Evolutionary conservation across 108 stramenopile species (phyloP).

Genomic region (Cyclotella cryptica): DNA sequence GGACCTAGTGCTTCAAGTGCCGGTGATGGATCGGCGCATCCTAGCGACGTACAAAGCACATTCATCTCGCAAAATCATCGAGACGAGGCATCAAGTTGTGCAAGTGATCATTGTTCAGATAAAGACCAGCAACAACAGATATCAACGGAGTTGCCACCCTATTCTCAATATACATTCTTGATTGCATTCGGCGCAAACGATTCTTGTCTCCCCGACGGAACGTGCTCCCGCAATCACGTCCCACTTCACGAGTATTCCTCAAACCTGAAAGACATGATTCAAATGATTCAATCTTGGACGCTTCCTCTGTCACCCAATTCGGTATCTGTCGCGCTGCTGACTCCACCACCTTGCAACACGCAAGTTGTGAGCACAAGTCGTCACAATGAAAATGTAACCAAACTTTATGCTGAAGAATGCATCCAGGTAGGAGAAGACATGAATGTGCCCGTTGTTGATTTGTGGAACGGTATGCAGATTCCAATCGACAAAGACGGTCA

Average conservation of each 20-base stretch:
- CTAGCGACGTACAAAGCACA: not conserved
- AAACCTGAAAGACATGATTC: slow-evolving; percentile 70
- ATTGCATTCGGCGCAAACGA: slow-evolving; percentile 85
- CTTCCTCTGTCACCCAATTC: slow-evolving; percentile 9
- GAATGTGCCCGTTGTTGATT: slow-evolving; percentile 53
- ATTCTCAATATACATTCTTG: slow-evolving; percentile 44
- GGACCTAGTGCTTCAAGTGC: not conserved
- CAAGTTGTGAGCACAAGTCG: slow-evolving; percentile 66
- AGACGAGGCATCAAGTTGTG: slow-evolving; percentile 1
- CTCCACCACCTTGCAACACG: no score
- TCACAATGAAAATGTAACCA: slow-evolving; percentile 61
- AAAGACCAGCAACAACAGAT: no score
- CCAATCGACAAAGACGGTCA: no score
- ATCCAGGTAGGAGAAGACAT: no score
- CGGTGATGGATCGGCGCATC: not conserved
- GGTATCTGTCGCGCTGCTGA: slow-evolving; percentile 62
- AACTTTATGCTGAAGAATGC: slow-evolving; percentile 63
- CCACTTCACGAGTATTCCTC: slow-evolving; percentile 64
- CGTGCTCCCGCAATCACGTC: slow-evolving; percentile 65
- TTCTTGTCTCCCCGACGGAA: slow-evolving; percentile 40
- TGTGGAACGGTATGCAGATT: slow-evolving; percentile 67
- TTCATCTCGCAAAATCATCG: not conserved
- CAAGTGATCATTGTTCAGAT: no score
- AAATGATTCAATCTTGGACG: slow-evolving; percentile 41
- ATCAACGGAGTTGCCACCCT: not conserved